A percentile compares a stretch with the other conserved stretches of the same genome.
Evolutionary conservation across 1,284 basidiomycete genomes (phyloP).

Genomic region (Paramarasmius palmivorus): DNA sequence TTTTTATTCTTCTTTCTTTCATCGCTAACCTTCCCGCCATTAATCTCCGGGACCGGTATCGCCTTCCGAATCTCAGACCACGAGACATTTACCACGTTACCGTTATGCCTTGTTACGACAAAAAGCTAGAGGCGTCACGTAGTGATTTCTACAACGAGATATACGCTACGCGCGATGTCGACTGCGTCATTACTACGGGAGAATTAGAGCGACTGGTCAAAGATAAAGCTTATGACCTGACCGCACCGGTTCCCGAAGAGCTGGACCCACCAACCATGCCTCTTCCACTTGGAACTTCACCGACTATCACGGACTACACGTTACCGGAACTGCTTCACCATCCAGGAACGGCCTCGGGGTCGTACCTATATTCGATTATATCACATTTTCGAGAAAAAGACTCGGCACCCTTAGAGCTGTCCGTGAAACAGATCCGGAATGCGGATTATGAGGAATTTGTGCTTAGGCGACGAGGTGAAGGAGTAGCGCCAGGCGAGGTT

Average conservation of each 20-base stretch:
- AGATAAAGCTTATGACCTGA: conserved; percentile 82
- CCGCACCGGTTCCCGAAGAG: conserved; percentile 52
- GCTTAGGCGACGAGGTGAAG: conserved; percentile 44
- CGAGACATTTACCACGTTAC: conserved; percentile 92
- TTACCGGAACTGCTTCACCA: conserved; percentile 80
- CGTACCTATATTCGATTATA: conserved; percentile 85
- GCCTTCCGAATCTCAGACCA: conserved; percentile 47
- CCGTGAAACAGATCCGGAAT: conserved; percentile 51
- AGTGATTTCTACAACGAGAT: conserved; percentile 84
- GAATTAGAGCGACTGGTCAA: conserved; percentile 88
- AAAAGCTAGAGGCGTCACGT: conserved; percentile 96
- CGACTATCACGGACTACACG: conserved; percentile 16
- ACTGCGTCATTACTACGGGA: conserved; percentile 97
- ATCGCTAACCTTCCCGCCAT: neutral
- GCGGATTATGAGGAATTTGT: conserved; percentile 64
- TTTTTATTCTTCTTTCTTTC: conserved; percentile 4
- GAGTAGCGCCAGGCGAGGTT: conserved; percentile 48
- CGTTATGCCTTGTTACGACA: conserved; percentile 99
- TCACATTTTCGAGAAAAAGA: conserved; percentile 43
- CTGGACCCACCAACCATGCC: conserved; percentile 24
- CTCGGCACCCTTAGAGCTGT: conserved; percentile 49
- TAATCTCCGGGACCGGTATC: neutral
- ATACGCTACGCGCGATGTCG: conserved; percentile 87
- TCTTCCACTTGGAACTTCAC: conserved; percentile 5
- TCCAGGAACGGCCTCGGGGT: conserved; percentile 90